A percentile compares a stretch with the other conserved stretches of the same genome.
Evolutionary conservation across 768 basidiomycete species (phyloP).

Genomic region (Mycena rosella): DNA sequence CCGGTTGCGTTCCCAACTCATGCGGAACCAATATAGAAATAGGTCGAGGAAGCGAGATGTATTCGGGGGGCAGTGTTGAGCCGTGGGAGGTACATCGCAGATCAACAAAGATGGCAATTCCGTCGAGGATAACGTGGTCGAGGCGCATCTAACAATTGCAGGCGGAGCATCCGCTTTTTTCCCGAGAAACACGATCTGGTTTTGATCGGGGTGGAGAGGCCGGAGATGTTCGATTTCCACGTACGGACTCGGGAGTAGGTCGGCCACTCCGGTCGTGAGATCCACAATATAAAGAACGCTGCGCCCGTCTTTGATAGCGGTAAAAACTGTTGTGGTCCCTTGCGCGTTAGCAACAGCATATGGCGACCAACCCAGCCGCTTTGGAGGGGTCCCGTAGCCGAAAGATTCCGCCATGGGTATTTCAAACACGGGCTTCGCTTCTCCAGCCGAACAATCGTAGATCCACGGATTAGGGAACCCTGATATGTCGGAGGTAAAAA

Average conservation of each 20-base stretch:
- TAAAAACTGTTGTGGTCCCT: conserved; percentile 50
- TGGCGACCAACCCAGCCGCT: conserved; percentile 63
- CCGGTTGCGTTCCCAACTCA: conserved; percentile 48
- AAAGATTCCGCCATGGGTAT: conserved; percentile 53
- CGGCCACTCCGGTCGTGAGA: conserved; percentile 42
- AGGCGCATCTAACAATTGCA: conserved; percentile 53
- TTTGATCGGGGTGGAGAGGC: conserved; percentile 44
- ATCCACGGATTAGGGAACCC: conserved; percentile 79
- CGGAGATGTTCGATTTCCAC: conserved; percentile 55
- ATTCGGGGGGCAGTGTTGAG: conserved; percentile 29
- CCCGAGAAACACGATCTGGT: conserved; percentile 59
- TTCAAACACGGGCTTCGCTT: conserved; percentile 54
- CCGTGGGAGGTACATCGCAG: conserved; percentile 26
- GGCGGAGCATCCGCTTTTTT: conserved; percentile 53
- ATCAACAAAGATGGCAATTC: conserved; percentile 35
- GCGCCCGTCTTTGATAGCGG: conserved; percentile 57
- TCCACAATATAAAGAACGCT: conserved; percentile 56
- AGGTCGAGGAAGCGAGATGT: conserved; percentile 62
- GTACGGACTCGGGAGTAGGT: conserved; percentile 51
- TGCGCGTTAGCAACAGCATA: conserved; percentile 59
- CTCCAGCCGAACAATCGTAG: conserved; percentile 53
- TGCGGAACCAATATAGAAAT: conserved; percentile 51
- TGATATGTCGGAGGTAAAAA: conserved; percentile 75
- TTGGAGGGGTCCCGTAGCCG: conserved; percentile 70
- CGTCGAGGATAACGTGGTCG: conserved; percentile 28